Evolutionary conservation across 768 basidiomycete genomes (phyloP).

Genomic region (Xerocomus potaroensis): DNA sequence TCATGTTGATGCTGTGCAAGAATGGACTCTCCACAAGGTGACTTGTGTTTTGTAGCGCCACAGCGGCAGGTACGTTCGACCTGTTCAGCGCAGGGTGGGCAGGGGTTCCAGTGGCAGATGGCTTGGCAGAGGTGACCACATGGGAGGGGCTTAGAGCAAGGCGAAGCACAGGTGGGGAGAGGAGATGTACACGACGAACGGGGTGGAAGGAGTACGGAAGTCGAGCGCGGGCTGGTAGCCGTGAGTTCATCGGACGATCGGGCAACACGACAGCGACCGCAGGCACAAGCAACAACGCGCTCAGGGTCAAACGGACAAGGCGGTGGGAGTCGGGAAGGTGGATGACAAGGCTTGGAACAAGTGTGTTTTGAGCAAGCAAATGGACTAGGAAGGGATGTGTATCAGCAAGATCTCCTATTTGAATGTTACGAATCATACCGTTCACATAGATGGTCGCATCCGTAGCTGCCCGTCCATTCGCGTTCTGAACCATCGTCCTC

Average conservation of each 20-base stretch:
- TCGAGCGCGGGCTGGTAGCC: background rate
- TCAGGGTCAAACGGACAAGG: slow-evolving; percentile 73
- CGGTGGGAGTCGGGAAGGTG: slow-evolving; percentile 53
- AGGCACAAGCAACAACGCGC: slow-evolving; percentile 71
- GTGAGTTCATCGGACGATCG: slow-evolving; percentile 34
- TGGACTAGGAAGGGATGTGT: slow-evolving; percentile 32
- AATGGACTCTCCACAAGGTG: slow-evolving; percentile 41
- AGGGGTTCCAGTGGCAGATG: slow-evolving; percentile 72
- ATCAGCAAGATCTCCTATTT: background rate
- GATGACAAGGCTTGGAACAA: slow-evolving; percentile 76
- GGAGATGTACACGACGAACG: slow-evolving; percentile 63
- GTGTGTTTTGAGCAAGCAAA: slow-evolving; percentile 77
- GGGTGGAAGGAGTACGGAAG: slow-evolving; percentile 29
- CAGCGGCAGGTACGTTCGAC: slow-evolving; percentile 84
- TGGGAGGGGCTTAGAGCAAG: slow-evolving; percentile 60
- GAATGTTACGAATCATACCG: slow-evolving; percentile 35
- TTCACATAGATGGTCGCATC: slow-evolving; percentile 59
- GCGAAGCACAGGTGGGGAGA: slow-evolving; percentile 73
- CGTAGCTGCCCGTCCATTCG: slow-evolving; percentile 63
- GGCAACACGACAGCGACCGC: slow-evolving; percentile 51
- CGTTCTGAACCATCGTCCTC: slow-evolving; percentile 33
- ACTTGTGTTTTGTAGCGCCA: slow-evolving; percentile 55
- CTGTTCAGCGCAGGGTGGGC: slow-evolving; percentile 71
- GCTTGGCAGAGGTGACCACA: slow-evolving; percentile 75
- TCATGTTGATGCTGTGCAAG: slow-evolving; percentile 16